phyloP scores from a whole-genome alignment of 164 flowering plant genomes.

The Stephania yunnanensis region DNA sequence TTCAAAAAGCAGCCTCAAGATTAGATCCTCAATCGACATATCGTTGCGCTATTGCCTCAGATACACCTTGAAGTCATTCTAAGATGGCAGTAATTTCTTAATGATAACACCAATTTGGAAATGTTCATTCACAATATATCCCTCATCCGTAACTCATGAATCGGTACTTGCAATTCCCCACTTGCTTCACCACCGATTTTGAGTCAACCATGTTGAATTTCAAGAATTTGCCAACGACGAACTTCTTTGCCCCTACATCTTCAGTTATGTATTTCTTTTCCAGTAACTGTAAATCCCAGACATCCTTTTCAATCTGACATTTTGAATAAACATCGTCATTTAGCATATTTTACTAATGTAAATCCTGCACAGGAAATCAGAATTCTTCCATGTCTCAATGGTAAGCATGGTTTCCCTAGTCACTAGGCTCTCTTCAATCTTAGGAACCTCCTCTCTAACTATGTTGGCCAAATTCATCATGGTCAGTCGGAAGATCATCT shows the following conservation, averaged over 20 bases:
- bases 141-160: too few species aligned
- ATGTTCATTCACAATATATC: too few species aligned
- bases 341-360: not conserved
- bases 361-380: not conserved
- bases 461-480: too few species aligned
- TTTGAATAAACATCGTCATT: not conserved
- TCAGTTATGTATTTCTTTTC: not conserved
- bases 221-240: too few species aligned
- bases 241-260: too few species aligned
- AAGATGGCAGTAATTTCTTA: not conserved
- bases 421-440: too few species aligned
- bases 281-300: not conserved
- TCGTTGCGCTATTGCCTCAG: not conserved
- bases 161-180: too few species aligned
- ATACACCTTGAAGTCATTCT: slow-evolving; percentile 4
- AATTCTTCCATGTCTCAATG: not conserved
- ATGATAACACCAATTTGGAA: not conserved
- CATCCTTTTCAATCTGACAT: not conserved
- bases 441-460: too few species aligned
- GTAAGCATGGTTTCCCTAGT: too few species aligned
- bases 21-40: not conserved
- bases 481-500: too few species aligned
- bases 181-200: too few species aligned
- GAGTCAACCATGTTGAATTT: too few species aligned
- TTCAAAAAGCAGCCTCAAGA: not conserved